Evolutionary conservation across 352 stramenopile species (phyloP), one percentile per base, ranked within the genome.

Genomic region (Aphanomyces cochlioides): DNA sequence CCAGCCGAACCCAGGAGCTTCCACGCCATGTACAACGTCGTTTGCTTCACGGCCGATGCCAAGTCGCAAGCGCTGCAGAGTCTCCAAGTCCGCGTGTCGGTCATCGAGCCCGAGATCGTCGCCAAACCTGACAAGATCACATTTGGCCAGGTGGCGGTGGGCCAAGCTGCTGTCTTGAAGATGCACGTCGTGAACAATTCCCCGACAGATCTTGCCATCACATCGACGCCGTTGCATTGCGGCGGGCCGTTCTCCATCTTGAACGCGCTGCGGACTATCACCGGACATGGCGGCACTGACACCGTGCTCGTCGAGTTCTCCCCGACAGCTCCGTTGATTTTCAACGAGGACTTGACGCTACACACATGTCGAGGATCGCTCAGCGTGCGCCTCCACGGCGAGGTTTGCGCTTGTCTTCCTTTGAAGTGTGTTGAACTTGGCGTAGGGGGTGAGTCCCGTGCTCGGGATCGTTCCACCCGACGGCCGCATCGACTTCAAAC

Each of bases 71-170:
- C 75, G 36, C 67, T 85, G 37, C 78, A 91, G 64, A 81, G 82
- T 2, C 72, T 96, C 3, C 78, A 95, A 65, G 69, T 96, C 0
- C 75, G 72, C 5, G 93, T 87, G 3, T 89, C 87, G 3, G 78
- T 79, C 0, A 74, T 92, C 38, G 79, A 90, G 7, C 70, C 83
- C 0, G 72, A 79, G 47, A 63, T 97, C 7, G 72, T 75, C 0
- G 48, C 79, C 3, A 87, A 82, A 7, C 74, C 78, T 0, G 69
- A 77, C 0, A 68, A 67, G 0, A 67, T 98, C 13, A 75, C 86
- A 40, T 98, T 96, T 73, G 89, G 85, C 7, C 89, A 96, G 59
- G 84, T 97, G 5, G 88, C 90, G 21, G 90, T 97, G 13, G 90
- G 89, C 1, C 84, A 91, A 59, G 75, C 74, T 5, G 74, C 85